Conservation (phyloP, 805 yeast genomes). For the Kuraishia molischiana region DNA sequence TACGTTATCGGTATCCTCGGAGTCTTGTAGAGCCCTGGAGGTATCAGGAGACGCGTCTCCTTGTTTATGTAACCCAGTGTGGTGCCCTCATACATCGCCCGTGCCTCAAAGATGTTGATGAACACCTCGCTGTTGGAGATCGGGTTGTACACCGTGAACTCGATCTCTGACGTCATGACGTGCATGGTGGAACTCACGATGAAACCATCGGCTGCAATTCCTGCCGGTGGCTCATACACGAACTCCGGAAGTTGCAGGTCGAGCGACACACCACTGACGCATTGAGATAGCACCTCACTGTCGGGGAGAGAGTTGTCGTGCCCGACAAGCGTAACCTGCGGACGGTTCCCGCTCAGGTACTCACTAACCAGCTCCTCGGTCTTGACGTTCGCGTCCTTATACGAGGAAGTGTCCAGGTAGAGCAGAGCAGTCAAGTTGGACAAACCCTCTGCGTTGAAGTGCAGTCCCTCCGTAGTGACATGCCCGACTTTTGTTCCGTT, state of each 20-base stretch:
- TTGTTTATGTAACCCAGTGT: slow-evolving; percentile 33
- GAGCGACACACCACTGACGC: slow-evolving; percentile 14
- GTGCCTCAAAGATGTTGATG: slow-evolving; percentile 32
- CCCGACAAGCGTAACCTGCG: slow-evolving; percentile 20
- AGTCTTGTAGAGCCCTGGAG: slow-evolving; percentile 43
- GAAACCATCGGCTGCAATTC: slow-evolving; percentile 22
- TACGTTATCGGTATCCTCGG: slow-evolving; percentile 40
- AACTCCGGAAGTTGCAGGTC: slow-evolving; percentile 19
- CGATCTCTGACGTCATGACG: slow-evolving; percentile 42
- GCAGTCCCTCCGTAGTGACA: slow-evolving; percentile 14
- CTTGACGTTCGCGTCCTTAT: slow-evolving; percentile 6
- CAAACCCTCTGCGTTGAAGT: slow-evolving; percentile 9
- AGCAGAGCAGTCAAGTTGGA: slow-evolving; percentile 14
- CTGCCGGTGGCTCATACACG: slow-evolving; percentile 3
- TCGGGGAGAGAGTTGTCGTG: slow-evolving; percentile 13
- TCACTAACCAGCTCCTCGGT: slow-evolving; percentile 27
- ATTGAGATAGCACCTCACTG: slow-evolving; percentile 15
- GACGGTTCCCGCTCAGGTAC: slow-evolving; percentile 27
- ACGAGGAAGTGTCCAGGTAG: slow-evolving; percentile 9
- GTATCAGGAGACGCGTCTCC: slow-evolving; percentile 30
- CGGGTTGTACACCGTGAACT: slow-evolving; percentile 46
- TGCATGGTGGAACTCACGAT: slow-evolving; percentile 43
- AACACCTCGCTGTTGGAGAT: slow-evolving; percentile 32
- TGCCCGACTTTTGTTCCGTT: slow-evolving; percentile 26
- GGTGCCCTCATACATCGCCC: slow-evolving; percentile 36